These are phyloP conservation scores for Corymbia maculata DNA, from an alignment of 345 rosid species.

Conservation along the genomic window DNA sequence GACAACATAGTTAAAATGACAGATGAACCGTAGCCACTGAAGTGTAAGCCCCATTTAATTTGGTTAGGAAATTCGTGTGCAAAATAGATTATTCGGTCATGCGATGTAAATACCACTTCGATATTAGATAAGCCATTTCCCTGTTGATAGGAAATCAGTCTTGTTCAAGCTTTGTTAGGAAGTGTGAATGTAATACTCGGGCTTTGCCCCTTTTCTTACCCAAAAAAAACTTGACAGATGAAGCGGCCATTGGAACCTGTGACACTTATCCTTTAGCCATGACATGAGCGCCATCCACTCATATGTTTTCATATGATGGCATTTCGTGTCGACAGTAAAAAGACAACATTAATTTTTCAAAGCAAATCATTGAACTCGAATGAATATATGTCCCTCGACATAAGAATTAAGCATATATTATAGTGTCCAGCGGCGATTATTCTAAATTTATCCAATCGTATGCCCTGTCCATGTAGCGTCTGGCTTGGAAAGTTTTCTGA, in stretches of 20 bases:
- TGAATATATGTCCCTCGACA: neutral
- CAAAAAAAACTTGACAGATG: neutral
- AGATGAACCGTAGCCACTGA: neutral
- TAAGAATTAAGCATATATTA: neutral
- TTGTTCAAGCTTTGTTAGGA: neutral
- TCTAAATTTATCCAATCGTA: neutral
- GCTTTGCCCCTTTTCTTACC: neutral
- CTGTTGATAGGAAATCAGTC: neutral
- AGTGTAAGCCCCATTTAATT: neutral
- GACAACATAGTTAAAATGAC: neutral
- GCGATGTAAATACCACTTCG: neutral
- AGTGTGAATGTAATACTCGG: neutral
- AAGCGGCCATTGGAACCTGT: neutral
- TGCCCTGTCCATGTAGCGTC: neutral
- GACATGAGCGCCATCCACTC: neutral
- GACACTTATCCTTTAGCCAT: neutral
- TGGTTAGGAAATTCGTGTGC: neutral
- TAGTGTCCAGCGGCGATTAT: neutral
- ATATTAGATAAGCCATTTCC: neutral
- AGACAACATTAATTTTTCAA: neutral
- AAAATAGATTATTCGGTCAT: neutral
- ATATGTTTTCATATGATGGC: neutral
- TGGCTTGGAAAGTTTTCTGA: neutral
- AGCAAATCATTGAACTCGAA: neutral
- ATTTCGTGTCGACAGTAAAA: neutral